Evolutionary conservation across 2,329 filamentous ascomycete species (phyloP), one percentile per base, ranked within the genome.

Genomic region (Cylindrodendrum hubeiense): DNA sequence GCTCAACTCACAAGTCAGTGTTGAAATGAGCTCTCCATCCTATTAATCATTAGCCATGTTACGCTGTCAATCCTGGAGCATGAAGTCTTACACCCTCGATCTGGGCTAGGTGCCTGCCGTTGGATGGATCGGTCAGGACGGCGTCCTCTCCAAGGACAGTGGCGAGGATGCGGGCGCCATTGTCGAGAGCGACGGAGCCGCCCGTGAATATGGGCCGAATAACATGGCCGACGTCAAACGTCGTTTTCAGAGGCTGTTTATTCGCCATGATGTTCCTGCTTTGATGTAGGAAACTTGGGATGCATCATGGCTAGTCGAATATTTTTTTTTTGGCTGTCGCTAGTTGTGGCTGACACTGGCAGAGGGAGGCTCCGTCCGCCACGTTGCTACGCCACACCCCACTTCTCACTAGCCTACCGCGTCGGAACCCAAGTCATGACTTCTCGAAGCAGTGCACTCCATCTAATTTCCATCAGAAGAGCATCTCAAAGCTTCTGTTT

Each of bases 161-260:
- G 46, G 94, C 95, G 59, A 99, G 86, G 68, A 98, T 89, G 74
- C 89, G 89, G 55, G 94, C 94, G 81, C 89, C 89, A 78, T 90
- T 88, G 83, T 95, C 94, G 66, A 98, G 87, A 30, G 93, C 90
- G 64, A 97, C 90, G 70, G 93, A 91, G 46, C 96, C 96, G 59
- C 96, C 96, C 2, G 95, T 97, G 77, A 96, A 98, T 53, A 98
- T 95, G 21, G 96, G 96, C 74, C 94, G 93, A 60, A 99, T 92
- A 51, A 94, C 93, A 75, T 92, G 90, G 70, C 87, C 87, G 63
- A 92, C 89, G 76, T 97, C 93, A 79, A 98, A 99, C 4, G 95
- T 97, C 63, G 94, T 98, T 85, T 94, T 97, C 73, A 88, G 84
- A 19, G 87, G 84, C 65, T 88, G 82, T 79, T 89, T 89, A 66